Base-by-base conservation (phyloP, 192 early-diverging fungal genomes). In the Coemansia sp. region DNA sequence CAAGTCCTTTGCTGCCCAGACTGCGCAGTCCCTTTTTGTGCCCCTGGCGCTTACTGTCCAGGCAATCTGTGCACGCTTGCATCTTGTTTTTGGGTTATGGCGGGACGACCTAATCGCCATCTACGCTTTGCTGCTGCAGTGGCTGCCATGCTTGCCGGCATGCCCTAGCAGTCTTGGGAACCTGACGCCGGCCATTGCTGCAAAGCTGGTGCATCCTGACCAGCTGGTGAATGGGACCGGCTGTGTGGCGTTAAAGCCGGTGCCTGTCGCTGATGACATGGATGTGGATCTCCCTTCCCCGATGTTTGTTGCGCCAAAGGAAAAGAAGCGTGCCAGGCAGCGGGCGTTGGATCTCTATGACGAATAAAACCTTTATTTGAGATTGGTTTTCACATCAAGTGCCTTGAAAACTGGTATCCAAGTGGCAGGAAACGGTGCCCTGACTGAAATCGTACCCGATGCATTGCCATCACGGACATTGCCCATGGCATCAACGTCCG, bases 1-100 rank as follows among this genome's bases (percentile, higher is more conserved):
- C 38, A 33, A 54, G 21, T 56, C 60, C 27, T 70, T 76, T 58
- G 43, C 63, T 4, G 63, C 63, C 0, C 73, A 70, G 52, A 53
- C 55, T 5, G 54, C 67, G 0, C 67, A 69, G 60, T 63, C 73
- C 19, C 42, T 76, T 48, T 76, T 76, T 42, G 67, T 76, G 67
- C 73, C 73, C 0, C 18, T 76, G 56, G 55, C 67, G 12, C 46
- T 76, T 26, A 63, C 67, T 9, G 40, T 70, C 0, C 63, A 69
- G 40, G 73, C 63, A 1, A 7, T 76, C 3, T 22, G 60, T 7
- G 67, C 73, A 2, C 58, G 73, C 1, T 12, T 76, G 56, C 48
- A 53, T 26, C 6, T 69, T 34, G 41, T 76, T 8, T 53, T 66
- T 12, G 62, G 43, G 0, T 4, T 66, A 15, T 76, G 73, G 73